These are phyloP conservation scores for Ophiostoma pallidulum DNA, from an alignment of 2,329 filamentous ascomycete species.

Conservation along the genomic window DNA sequence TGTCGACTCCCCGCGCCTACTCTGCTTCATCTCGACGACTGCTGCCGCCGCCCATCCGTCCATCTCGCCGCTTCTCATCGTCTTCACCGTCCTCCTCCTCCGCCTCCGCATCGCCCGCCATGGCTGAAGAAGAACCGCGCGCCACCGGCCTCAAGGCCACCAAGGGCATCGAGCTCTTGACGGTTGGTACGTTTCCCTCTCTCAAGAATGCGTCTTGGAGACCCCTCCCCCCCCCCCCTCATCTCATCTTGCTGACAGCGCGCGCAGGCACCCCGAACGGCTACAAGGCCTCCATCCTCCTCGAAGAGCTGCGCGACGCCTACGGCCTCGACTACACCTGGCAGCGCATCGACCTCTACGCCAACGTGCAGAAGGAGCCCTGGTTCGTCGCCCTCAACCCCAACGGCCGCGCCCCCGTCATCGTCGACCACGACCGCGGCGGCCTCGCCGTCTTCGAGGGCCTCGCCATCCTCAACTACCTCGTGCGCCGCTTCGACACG, in stretches of 20 bases:
- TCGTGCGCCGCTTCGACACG: conserved; percentile 44
- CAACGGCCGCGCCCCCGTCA: conserved; percentile 56
- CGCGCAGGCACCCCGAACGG: conserved; percentile 41
- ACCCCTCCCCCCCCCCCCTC: background rate
- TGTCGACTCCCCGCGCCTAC: no score
- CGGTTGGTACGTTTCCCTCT: conserved; percentile 31
- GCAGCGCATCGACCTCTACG: conserved; percentile 48
- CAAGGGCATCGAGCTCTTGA: conserved; percentile 56
- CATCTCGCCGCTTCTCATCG: background rate
- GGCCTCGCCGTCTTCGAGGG: conserved; percentile 63
- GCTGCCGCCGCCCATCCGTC: no score
- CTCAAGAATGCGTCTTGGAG: no score
- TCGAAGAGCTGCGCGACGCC: conserved; percentile 57
- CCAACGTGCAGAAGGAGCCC: conserved; percentile 57
- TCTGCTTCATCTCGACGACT: no score
- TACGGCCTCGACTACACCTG: conserved; percentile 52
- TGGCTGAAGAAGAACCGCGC: conserved; percentile 27
- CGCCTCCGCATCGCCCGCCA: conserved; percentile 11
- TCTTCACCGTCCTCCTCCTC: background rate
- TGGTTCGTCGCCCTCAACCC: conserved; percentile 56
- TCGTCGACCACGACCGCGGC: conserved; percentile 55
- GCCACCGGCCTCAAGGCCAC: conserved; percentile 49
- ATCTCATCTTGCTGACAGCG: conserved; percentile 6
- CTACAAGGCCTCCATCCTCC: conserved; percentile 49
- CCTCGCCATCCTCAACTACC: conserved; percentile 46